Evolutionary conservation across 768 basidiomycete genomes (phyloP).

Genomic region (Tubosaeta sp.): DNA sequence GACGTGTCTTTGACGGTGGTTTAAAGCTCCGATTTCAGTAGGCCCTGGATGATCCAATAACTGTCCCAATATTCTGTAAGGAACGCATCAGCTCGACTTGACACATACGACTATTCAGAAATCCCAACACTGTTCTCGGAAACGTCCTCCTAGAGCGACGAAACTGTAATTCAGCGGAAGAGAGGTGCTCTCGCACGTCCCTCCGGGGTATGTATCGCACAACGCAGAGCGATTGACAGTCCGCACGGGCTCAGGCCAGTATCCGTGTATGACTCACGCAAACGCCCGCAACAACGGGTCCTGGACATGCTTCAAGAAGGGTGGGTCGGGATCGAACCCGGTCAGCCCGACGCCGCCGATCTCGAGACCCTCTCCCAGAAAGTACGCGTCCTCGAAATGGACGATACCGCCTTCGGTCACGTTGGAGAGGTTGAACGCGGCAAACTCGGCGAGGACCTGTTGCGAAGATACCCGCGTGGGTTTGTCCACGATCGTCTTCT

Average conservation of each 20-base stretch:
- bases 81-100: background rate
- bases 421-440: slow-evolving; percentile 31
- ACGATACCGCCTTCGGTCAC: slow-evolving; percentile 63
- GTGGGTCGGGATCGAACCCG: slow-evolving; percentile 58
- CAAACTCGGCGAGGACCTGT: slow-evolving; percentile 68
- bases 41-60: slow-evolving; percentile 85
- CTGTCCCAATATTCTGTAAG: slow-evolving; percentile 57
- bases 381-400: slow-evolving; percentile 68
- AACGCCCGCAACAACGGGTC: slow-evolving; percentile 70
- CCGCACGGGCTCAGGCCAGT: slow-evolving; percentile 78
- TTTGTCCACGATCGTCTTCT: slow-evolving; percentile 88
- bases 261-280: slow-evolving; percentile 74
- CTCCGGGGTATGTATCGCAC: slow-evolving; percentile 47
- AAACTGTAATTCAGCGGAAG: slow-evolving; percentile 92
- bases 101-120: background rate
- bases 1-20: slow-evolving; percentile 70
- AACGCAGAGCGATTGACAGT: slow-evolving; percentile 66
- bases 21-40: slow-evolving; percentile 74
- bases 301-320: slow-evolving; percentile 66
- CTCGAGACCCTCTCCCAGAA: slow-evolving; percentile 83
- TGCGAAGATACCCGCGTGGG: slow-evolving; percentile 68
- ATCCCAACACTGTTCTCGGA: slow-evolving; percentile 75
- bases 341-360: slow-evolving; percentile 58
- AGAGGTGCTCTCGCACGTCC: slow-evolving; percentile 72
- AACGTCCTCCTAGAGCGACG: slow-evolving; percentile 83